Conservation (phyloP, 768 basidiomycete genomes). For the Sporobolomyces roseus region DNA sequence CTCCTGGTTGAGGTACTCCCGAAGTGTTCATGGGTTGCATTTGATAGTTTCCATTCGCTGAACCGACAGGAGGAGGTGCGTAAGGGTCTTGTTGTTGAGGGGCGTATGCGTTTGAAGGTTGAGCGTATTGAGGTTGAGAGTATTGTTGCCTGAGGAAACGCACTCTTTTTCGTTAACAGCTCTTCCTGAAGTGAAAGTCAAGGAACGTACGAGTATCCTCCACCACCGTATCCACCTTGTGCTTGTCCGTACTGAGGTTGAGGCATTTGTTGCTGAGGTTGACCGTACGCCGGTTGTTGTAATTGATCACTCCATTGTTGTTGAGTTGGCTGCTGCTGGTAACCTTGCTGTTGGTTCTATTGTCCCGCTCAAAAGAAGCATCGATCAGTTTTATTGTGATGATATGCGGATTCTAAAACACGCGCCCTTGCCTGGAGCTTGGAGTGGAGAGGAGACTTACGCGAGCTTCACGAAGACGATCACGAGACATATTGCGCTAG, state of each 20-base stretch:
- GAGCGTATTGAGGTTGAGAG: slow-evolving; percentile 19
- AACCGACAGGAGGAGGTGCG: slow-evolving; percentile 11
- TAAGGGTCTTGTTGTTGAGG: background rate
- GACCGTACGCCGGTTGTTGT: slow-evolving; percentile 19
- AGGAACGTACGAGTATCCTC: slow-evolving; percentile 3
- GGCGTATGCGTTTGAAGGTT: background rate
- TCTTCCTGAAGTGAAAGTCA: no score
- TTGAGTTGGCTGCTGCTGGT: slow-evolving; percentile 6
- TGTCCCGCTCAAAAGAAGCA: background rate
- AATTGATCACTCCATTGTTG: slow-evolving; percentile 10
- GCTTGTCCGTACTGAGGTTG: slow-evolving; percentile 20
- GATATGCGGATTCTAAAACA: background rate
- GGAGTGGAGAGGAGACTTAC: background rate
- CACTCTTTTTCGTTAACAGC: no score
- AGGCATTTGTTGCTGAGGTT: no score
- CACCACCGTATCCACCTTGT: slow-evolving; percentile 3
- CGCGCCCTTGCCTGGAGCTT: background rate
- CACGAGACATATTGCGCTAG: slow-evolving; percentile 22
- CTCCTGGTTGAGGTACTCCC: slow-evolving; percentile 22
- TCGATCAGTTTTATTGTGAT: no score
- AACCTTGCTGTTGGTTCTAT: slow-evolving; percentile 20
- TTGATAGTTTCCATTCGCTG: background rate
- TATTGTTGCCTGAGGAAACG: slow-evolving; percentile 7
- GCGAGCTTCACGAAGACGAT: slow-evolving; percentile 39
- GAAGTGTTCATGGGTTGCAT: slow-evolving; percentile 36